Base-by-base conservation (phyloP, 768 basidiomycete species). In the Boletus coccyginus region DNA sequence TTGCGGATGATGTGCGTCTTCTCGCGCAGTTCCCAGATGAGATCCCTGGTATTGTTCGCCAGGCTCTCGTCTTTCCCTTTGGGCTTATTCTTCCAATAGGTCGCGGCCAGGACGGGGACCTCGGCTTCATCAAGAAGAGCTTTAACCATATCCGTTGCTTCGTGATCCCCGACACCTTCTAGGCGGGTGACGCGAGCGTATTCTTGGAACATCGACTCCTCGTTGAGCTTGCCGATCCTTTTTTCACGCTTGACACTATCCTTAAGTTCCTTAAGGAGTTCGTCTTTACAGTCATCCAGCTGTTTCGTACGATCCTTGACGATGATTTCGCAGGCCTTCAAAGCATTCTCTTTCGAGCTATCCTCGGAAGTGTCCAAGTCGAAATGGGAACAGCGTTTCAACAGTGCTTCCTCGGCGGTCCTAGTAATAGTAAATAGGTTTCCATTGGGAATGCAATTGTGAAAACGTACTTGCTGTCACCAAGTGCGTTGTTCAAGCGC, bases 321-420 rank as follows among this genome's bases (percentile, higher is more conserved):
- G 60, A 98, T 96, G 62, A 92, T 83, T 60, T 98, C 92, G 71
- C 95, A 97, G 5, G 94, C 92, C 64, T 88, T 89, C 83, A 91
- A 88, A 0, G 95, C 94, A 59, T 94, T 82, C 57, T 82, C 81
- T 54, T 76, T 76, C 33, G 77, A 80, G 59, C 80, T 83, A 16
- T 56, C 60, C 10, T 67, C 67, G 31, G 71, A 67, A n/a, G 81
- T 83, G 52, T 92, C 90, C 35, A 94, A 78, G 61, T 94, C 92
- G 70, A 96, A 98, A 69, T 96, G 94, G 7, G 94, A 95, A 68
- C 94, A 96, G 39, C 95, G 88, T 68, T 98, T 98, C 56, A 98
- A 79, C 12, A 98, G 81, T 2, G 94, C 94, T 75, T 97, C 93
- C 66, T 94, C 92, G 3, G 92, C 92, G 58, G 92, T 83, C 62